Evolutionary conservation across 2,329 filamentous ascomycete genomes (phyloP).

Genomic region (Arthrinium puccinioides): DNA sequence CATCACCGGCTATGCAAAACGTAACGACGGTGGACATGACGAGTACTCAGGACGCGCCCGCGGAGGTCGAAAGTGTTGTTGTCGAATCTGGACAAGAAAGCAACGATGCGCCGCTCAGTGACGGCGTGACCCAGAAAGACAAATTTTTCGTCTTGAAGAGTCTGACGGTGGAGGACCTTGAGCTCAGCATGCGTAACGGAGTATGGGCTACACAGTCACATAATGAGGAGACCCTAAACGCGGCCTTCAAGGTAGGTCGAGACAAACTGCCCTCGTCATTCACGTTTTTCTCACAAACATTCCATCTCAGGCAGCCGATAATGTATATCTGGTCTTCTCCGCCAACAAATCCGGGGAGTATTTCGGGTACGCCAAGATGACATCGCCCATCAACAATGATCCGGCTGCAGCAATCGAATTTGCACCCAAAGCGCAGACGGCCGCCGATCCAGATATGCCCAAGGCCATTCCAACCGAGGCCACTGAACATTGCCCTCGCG

Average conservation of each 20-base stretch:
- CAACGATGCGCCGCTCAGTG: constrained; percentile 7
- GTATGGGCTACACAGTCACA: constrained; percentile 94
- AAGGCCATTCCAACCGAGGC: constrained; percentile 75
- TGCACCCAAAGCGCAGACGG: constrained; percentile 54
- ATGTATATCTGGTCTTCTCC: constrained; percentile 89
- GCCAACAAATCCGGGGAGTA: constrained; percentile 98
- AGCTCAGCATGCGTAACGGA: constrained; percentile 77
- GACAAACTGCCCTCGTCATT: neutral
- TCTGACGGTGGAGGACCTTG: constrained; percentile 81
- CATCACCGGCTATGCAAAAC: constrained; percentile 19
- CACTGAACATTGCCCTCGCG: constrained; percentile 70
- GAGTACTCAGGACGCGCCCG: constrained; percentile 10
- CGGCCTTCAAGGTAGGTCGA: constrained; percentile 64
- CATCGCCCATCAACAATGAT: constrained; percentile 74
- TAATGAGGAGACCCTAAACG: constrained; percentile 78
- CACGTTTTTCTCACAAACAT: neutral
- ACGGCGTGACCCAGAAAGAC: constrained; percentile 42
- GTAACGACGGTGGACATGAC: no score
- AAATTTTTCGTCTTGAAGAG: constrained; percentile 93
- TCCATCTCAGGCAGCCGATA: constrained; percentile 57
- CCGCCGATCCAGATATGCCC: constrained; percentile 58
- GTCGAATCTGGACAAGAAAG: neutral
- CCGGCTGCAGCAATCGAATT: constrained; percentile 62
- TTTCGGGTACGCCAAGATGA: constrained; percentile 90
- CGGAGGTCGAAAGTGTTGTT: neutral